Evolutionary conservation across 495 filamentous ascomycete species (phyloP).

Genomic region (Talaromyces borbonicus): DNA sequence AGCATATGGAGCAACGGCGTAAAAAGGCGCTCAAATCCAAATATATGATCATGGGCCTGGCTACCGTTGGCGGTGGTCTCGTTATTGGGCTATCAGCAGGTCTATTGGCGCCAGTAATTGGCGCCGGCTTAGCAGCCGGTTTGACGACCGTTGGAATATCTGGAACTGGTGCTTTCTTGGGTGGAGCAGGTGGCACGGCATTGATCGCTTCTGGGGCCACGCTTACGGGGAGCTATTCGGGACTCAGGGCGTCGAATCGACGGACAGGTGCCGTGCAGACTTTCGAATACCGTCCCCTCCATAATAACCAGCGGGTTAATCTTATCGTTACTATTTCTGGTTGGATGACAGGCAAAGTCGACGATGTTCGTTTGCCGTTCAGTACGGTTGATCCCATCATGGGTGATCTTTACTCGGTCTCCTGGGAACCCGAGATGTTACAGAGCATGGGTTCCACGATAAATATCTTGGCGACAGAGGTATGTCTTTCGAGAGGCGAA

Average conservation of each 20-base stretch:
- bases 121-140: conserved; percentile 85
- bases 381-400: conserved; percentile 95
- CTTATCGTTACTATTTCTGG: conserved; percentile 92
- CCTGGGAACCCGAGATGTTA: conserved; percentile 99
- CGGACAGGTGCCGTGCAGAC: conserved; percentile 86
- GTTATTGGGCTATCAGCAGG: conserved; percentile 96
- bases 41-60: conserved; percentile 92
- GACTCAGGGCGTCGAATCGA: conserved; percentile 70
- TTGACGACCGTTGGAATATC: conserved; percentile 91
- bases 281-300: conserved; percentile 91
- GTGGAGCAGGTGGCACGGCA: conserved; percentile 84
- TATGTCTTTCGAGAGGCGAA: conserved; percentile 41
- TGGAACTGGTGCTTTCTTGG: conserved; percentile 81
- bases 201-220: conserved; percentile 86
- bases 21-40: conserved; percentile 71
- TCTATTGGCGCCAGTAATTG: conserved; percentile 86
- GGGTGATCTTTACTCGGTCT: conserved; percentile 94
- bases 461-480: conserved; percentile 95
- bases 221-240: conserved; percentile 78
- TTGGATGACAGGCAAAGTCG: conserved; percentile 97
- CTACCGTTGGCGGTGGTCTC: conserved; percentile 88
- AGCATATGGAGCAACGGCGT: conserved; percentile 80
- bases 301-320: conserved; percentile 96
- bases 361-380: conserved; percentile 90
- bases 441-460: conserved; percentile 96